These are phyloP conservation scores for Naganishia randhawae DNA, from an alignment of 768 basidiomycete species.

Conservation along the genomic window DNA sequence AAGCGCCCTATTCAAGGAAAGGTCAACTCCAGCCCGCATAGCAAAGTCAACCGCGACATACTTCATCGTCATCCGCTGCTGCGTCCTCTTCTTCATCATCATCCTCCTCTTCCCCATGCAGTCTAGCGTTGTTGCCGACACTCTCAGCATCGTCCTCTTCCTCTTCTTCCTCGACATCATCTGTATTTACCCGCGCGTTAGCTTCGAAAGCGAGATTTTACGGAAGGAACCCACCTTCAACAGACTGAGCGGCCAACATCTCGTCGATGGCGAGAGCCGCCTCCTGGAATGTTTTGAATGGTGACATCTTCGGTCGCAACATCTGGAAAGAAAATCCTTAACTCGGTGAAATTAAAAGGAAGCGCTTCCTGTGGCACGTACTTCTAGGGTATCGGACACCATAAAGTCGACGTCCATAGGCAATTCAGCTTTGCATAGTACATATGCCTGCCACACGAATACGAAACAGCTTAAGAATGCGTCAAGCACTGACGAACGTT, in stretches of 20 bases:
- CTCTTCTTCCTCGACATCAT: slow-evolving; percentile 54
- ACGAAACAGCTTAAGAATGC: slow-evolving; percentile 45
- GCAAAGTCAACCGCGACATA: not conserved
- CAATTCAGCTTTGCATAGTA: slow-evolving; percentile 79
- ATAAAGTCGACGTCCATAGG: slow-evolving; percentile 99
- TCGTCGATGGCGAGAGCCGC: slow-evolving; percentile 86
- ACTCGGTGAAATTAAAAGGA: not conserved
- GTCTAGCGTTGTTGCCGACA: slow-evolving; percentile 38
- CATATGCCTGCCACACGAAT: slow-evolving; percentile 60
- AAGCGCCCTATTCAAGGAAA: slow-evolving; percentile 1
- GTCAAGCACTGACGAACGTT: not conserved
- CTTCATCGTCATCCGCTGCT: slow-evolving; percentile 10
- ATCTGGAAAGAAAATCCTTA: slow-evolving; percentile 55
- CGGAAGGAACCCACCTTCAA: slow-evolving; percentile 53
- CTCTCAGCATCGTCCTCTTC: slow-evolving; percentile 33
- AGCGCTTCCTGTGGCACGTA: slow-evolving; percentile 47
- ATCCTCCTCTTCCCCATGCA: slow-evolving; percentile 60
- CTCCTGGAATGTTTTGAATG: slow-evolving; percentile 73
- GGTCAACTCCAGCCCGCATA: not conserved
- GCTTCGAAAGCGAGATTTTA: not conserved
- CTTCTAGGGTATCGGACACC: slow-evolving; percentile 89
- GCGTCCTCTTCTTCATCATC: slow-evolving; percentile 53
- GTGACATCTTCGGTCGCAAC: slow-evolving; percentile 72
- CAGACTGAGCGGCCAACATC: slow-evolving; percentile 68
- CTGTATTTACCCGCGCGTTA: not conserved